These are phyloP conservation scores for Exophiala lecanii-corni DNA, from an alignment of 2,329 filamentous ascomycete genomes.

Conservation along the genomic window DNA sequence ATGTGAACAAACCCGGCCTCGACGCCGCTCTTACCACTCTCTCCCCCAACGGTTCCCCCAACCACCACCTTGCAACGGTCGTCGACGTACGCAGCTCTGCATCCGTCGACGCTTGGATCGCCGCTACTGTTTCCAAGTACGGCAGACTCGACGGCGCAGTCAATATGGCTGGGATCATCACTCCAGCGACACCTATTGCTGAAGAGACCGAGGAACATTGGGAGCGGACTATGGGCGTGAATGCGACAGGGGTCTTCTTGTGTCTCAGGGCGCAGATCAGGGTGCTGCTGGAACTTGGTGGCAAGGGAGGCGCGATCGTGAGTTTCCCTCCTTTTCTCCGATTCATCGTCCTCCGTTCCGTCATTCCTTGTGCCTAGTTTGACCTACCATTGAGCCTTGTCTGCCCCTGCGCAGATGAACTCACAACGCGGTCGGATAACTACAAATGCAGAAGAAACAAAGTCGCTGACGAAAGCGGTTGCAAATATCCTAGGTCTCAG, in stretches of 20 bases:
- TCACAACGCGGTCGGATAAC: no score
- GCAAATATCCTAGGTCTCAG: conserved; percentile 16
- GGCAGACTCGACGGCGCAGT: conserved; percentile 16
- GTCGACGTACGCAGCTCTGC: conserved; percentile 12
- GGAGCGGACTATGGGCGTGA: conserved; percentile 41
- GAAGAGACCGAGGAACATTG: conserved; percentile 39
- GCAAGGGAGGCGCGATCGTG: not conserved
- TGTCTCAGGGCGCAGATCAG: conserved; percentile 48
- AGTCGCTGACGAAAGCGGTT: no score
- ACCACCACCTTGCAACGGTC: conserved; percentile 6
- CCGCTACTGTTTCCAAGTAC: conserved; percentile 8
- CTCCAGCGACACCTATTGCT: conserved; percentile 23
- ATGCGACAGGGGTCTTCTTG: conserved; percentile 46
- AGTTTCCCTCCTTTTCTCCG: no score
- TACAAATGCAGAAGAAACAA: no score
- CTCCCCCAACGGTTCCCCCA: not conserved
- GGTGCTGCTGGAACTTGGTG: conserved; percentile 31
- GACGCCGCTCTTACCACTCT: conserved; percentile 25
- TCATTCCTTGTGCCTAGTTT: no score
- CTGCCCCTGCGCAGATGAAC: no score
- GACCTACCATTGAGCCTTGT: no score
- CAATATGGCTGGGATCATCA: conserved; percentile 20
- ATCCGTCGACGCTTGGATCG: conserved; percentile 13
- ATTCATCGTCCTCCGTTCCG: no score
- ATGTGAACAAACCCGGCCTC: conserved; percentile 39